phyloP scores from a whole-genome alignment of 2,329 filamentous ascomycete genomes.

The Penicillium glabrum region DNA sequence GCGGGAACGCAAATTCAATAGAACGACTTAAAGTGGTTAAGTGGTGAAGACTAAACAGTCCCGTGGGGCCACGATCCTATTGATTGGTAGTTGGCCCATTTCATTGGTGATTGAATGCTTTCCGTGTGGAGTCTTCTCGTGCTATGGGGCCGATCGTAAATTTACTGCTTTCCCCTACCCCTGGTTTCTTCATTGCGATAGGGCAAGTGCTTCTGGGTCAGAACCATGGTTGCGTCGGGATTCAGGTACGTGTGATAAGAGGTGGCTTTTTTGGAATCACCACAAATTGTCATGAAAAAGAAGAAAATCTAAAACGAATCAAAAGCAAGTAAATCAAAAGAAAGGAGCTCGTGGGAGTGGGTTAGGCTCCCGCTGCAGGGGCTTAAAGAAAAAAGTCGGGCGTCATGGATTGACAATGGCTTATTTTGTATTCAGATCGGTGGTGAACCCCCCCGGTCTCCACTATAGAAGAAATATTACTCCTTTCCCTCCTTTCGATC shows the following conservation, averaged over 20 bases:
- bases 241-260: constrained; percentile 2
- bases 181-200: constrained; percentile 17
- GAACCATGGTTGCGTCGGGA: constrained; percentile 5
- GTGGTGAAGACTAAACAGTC: constrained; percentile 13
- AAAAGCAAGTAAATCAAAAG: background rate
- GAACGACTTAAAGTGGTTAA: constrained; percentile 4
- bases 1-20: constrained; percentile 14
- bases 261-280: background rate
- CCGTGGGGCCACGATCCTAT: constrained; percentile 3
- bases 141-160: constrained; percentile 10
- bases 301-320: too few species aligned
- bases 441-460: constrained; percentile 7
- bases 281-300: background rate
- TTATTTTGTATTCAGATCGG: background rate
- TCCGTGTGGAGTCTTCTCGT: background rate
- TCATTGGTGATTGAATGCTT: background rate
- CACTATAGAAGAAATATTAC: constrained; percentile 7
- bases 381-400: background rate
- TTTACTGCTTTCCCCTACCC: background rate
- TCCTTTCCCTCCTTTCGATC: background rate
- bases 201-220: background rate
- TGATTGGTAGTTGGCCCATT: background rate
- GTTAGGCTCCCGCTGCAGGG: constrained; percentile 3
- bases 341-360: background rate
- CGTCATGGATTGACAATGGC: background rate